These are phyloP conservation scores for Rhizopogon vinicolor DNA, from an alignment of 768 basidiomycete species.

Conservation along the genomic window DNA sequence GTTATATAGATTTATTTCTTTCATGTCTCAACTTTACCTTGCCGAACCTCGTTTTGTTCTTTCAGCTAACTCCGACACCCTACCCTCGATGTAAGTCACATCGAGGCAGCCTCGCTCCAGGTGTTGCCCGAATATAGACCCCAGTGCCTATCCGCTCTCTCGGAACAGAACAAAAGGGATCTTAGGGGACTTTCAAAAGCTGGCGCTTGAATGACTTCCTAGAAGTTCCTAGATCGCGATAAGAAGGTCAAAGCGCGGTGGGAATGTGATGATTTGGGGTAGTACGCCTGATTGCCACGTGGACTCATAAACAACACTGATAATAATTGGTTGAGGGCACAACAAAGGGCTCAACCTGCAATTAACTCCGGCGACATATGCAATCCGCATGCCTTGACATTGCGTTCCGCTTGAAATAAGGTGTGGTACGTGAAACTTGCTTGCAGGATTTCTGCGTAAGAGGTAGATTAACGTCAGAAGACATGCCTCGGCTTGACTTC, in stretches of 20 bases:
- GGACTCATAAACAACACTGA: conserved; percentile 2
- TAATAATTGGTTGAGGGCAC: neutral
- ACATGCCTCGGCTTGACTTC: neutral
- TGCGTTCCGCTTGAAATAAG: neutral
- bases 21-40: conserved; percentile 34
- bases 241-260: conserved; percentile 14
- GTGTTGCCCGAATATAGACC: conserved; percentile 8
- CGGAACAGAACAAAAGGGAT: conserved; percentile 8
- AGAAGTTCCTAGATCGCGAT: conserved; percentile 5
- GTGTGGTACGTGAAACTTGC: neutral
- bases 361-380: neutral
- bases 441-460: neutral
- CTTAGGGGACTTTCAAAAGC: neutral
- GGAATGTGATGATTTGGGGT: conserved; percentile 25
- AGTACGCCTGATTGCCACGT: conserved; percentile 14
- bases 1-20: conserved; percentile 34
- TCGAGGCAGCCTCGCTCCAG: conserved; percentile 32
- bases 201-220: neutral
- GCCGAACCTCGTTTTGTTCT: conserved; percentile 38
- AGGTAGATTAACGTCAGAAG: neutral
- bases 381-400: neutral
- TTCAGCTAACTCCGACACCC: conserved; percentile 33
- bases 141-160: conserved; percentile 8
- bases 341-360: neutral
- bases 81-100: conserved; percentile 30